Evolutionary conservation across 257 asterid genomes (phyloP).

Genomic region (Salvia rosmarinus): DNA sequence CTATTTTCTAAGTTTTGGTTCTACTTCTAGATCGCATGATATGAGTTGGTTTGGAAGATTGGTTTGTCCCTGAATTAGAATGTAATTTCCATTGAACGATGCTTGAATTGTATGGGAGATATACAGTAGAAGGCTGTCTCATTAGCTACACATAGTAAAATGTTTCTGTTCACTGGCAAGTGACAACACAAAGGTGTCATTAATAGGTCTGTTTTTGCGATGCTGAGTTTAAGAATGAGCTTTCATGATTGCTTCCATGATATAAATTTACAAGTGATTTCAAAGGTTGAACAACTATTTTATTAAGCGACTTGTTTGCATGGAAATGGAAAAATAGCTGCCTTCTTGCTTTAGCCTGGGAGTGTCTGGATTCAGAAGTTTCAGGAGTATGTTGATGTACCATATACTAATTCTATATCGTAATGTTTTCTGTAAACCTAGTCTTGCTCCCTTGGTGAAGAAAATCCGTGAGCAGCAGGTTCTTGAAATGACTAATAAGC

Average conservation of each 20-base stretch:
- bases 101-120: not conserved
- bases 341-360: constrained; percentile 31
- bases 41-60: constrained; percentile 3
- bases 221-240: constrained; percentile 22
- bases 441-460: constrained; percentile 93
- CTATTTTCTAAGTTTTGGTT: not conserved
- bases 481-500: constrained; percentile 85
- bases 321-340: constrained; percentile 4
- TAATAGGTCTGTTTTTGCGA: not conserved
- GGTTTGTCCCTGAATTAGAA: constrained; percentile 4
- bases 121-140: not conserved
- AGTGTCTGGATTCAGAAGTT: constrained; percentile 20
- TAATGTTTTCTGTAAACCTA: constrained; percentile 39
- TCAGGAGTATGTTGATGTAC: constrained; percentile 8
- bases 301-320: not conserved
- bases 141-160: constrained; percentile 1
- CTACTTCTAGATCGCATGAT: constrained; percentile 1
- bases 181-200: not conserved
- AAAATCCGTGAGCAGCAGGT: constrained; percentile 82
- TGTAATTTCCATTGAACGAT: constrained; percentile 19
- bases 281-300: constrained; percentile 11
- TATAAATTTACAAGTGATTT: not conserved
- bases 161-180: constrained; percentile 4
- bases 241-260: constrained; percentile 6
- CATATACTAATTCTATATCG: constrained; percentile 20